These are phyloP conservation scores for Penicillium nucicola DNA, from an alignment of 495 filamentous ascomycete species.

Conservation along the genomic window DNA sequence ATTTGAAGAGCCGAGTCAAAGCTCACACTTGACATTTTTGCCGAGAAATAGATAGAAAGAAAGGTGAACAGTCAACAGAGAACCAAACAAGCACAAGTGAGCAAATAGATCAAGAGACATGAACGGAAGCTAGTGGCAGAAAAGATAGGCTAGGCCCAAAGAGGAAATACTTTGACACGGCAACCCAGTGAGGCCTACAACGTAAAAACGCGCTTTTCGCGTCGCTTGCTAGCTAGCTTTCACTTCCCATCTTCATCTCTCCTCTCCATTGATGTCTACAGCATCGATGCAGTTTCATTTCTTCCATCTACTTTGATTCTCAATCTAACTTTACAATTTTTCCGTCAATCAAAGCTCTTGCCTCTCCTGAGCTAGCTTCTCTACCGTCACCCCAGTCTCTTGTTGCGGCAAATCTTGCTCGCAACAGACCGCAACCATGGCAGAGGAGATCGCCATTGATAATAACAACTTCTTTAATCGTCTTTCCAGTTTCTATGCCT, in stretches of 20 bases:
- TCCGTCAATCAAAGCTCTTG: background rate
- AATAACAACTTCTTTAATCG: conserved; percentile 88
- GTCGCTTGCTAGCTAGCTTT: conserved; percentile 13
- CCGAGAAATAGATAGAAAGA: background rate
- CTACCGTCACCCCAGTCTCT: conserved; percentile 4
- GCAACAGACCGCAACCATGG: conserved; percentile 35
- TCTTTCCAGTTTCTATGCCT: conserved; percentile 74
- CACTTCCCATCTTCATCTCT: conserved; percentile 3
- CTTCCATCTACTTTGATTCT: background rate
- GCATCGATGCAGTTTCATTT: background rate
- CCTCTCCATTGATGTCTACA: background rate
- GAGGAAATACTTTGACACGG: conserved; percentile 25
- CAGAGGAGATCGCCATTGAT: conserved; percentile 83
- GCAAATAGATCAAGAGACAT: background rate
- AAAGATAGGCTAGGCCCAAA: conserved; percentile 14
- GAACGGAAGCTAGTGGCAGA: background rate
- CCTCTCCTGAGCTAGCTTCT: background rate
- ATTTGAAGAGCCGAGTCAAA: background rate
- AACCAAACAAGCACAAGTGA: background rate
- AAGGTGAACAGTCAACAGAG: background rate
- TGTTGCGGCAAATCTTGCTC: conserved; percentile 18
- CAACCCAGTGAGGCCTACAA: conserved; percentile 3
- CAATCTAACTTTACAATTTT: background rate
- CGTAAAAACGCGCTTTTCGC: conserved; percentile 32
- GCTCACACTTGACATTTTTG: background rate